Conservation (phyloP, 345 rosid species). For the Lepidium didymum region DNA sequence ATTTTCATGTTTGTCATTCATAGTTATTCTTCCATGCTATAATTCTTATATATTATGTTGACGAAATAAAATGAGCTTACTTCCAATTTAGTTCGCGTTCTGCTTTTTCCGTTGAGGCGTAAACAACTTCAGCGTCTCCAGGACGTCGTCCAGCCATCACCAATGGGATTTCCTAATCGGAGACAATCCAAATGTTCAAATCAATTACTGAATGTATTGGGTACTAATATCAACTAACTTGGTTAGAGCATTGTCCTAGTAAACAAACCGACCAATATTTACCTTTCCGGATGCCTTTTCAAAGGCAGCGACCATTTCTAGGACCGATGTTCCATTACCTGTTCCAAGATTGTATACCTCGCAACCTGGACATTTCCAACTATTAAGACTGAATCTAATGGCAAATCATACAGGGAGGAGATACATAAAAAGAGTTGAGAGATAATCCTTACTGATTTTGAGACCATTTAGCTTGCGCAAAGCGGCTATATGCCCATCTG, state of each 20-base stretch:
- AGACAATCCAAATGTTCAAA: not conserved
- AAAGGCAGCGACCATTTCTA: constrained; percentile 95
- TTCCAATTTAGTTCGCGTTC: constrained; percentile 79
- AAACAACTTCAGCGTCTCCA: constrained; percentile 83
- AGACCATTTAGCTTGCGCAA: constrained; percentile 57
- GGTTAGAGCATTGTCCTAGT: not conserved
- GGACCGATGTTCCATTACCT: constrained; percentile 90
- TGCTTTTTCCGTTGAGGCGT: constrained; percentile 81
- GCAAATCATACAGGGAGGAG: not conserved
- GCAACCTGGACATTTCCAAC: constrained; percentile 42
- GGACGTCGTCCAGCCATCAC: constrained; percentile 70
- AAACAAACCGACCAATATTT: not conserved
- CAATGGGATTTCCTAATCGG: constrained; percentile 69
- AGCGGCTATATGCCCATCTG: constrained; percentile 95
- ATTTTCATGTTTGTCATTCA: not conserved
- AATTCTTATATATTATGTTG: not conserved
- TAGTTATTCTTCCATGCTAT: not conserved
- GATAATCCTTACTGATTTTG: constrained; percentile 45
- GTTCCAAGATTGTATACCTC: constrained; percentile 98
- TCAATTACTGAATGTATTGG: not conserved
- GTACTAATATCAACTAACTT: not conserved
- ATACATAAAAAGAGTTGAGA: not conserved
- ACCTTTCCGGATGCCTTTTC: constrained; percentile 97
- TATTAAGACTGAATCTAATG: not conserved
- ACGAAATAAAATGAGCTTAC: constrained; percentile 41